Conservation (phyloP, 352 stramenopile species). For the Pythium chondricola region DNA sequence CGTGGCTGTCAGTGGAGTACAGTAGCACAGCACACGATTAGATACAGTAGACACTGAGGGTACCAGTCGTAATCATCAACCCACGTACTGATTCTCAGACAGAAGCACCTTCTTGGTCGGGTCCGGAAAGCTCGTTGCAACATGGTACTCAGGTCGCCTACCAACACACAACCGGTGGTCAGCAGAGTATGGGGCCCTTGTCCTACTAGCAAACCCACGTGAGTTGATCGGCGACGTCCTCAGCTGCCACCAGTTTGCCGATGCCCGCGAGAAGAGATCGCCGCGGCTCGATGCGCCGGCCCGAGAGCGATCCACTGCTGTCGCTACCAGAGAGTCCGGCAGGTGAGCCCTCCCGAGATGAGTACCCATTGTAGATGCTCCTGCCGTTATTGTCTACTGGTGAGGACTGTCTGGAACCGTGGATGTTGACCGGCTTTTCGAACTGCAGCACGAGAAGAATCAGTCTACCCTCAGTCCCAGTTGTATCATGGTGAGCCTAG, state of each 20-base stretch:
- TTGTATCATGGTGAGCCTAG: too few relatives aligned
- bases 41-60: too few relatives aligned
- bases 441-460: constrained; percentile 15
- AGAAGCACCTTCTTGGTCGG: constrained; percentile 51
- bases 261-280: constrained; percentile 72
- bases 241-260: constrained; percentile 57
- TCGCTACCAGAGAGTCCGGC: constrained; percentile 15
- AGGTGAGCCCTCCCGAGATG: constrained; percentile 14
- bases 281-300: constrained; percentile 39
- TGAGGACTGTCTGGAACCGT: not conserved
- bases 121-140: constrained; percentile 48
- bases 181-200: too few relatives aligned
- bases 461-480: too few relatives aligned
- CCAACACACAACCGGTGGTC: too few relatives aligned
- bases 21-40: not conserved
- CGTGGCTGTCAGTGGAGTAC: constrained; percentile 22
- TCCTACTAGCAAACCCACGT: constrained; percentile 24
- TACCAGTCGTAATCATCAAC: too few relatives aligned
- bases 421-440: constrained; percentile 17
- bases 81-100: constrained; percentile 64
- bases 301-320: constrained; percentile 28
- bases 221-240: constrained; percentile 36
- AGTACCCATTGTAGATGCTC: not conserved
- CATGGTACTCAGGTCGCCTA: constrained; percentile 40
- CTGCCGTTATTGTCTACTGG: constrained; percentile 2